Evolutionary conservation across 352 stramenopile genomes (phyloP).

Genomic region (Globisporangium barbulae): DNA sequence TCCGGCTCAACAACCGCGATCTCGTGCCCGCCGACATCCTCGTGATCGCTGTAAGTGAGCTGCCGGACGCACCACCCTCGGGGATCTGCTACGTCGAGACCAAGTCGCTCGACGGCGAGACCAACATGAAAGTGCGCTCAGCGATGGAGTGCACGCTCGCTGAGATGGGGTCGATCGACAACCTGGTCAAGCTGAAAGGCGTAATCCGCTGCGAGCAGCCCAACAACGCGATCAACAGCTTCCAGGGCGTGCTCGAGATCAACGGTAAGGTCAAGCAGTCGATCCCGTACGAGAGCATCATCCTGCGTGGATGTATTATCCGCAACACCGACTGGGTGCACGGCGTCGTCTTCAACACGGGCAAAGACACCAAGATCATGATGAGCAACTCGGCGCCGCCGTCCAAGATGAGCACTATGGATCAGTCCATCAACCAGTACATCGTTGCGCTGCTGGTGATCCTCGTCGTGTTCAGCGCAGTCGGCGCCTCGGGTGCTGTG

Average conservation of each 20-base stretch:
- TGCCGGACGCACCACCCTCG: slow-evolving; percentile 46
- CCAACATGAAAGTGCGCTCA: slow-evolving; percentile 90
- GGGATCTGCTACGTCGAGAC: slow-evolving; percentile 90
- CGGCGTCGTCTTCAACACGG: slow-evolving; percentile 93
- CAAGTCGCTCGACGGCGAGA: slow-evolving; percentile 91
- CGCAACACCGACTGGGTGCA: slow-evolving; percentile 92
- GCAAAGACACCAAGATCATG: slow-evolving; percentile 93
- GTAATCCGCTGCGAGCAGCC: slow-evolving; percentile 73
- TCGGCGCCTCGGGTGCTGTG: slow-evolving; percentile 55
- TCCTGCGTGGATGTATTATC: slow-evolving; percentile 91
- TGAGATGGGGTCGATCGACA: slow-evolving; percentile 39
- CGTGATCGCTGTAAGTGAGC: slow-evolving; percentile 74
- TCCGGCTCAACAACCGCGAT: slow-evolving; percentile 80
- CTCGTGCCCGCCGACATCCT: slow-evolving; percentile 84
- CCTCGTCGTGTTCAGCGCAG: slow-evolving; percentile 59
- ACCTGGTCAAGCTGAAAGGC: slow-evolving; percentile 52
- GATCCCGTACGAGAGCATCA: slow-evolving; percentile 80
- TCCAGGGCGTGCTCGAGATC: slow-evolving; percentile 83
- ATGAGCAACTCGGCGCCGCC: slow-evolving; percentile 77
- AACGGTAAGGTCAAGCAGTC: slow-evolving; percentile 44
- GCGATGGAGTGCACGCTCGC: slow-evolving; percentile 69
- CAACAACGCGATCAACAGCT: slow-evolving; percentile 90
- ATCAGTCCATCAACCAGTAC: slow-evolving; percentile 79
- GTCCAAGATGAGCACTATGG: slow-evolving; percentile 88
- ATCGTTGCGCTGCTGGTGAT: slow-evolving; percentile 66